Percentiles rank a stretch among this genome's conserved stretches.
Conservation (phyloP, 1,284 basidiomycete species). For the Sparassis latifolia region DNA sequence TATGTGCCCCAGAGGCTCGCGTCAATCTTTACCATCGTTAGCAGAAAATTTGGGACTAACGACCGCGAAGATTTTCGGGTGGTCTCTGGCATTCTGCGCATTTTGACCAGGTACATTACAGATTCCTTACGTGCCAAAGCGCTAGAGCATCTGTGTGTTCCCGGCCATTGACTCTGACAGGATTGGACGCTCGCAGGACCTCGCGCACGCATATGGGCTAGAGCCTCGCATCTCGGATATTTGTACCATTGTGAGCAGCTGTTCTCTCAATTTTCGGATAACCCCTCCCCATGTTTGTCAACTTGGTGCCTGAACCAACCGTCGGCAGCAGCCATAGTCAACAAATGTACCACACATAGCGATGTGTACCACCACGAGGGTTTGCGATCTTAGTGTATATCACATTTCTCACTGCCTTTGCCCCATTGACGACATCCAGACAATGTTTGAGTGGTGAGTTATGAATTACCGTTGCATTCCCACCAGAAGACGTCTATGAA, state of each 20-base stretch:
- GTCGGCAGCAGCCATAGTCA: no score
- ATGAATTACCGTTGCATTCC: no score
- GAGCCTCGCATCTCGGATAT: slow-evolving; percentile 23
- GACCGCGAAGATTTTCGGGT: slow-evolving; percentile 47
- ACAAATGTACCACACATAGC: no score
- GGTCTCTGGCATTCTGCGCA: slow-evolving; percentile 53
- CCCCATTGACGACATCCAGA: no score
- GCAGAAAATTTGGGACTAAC: slow-evolving; percentile 36
- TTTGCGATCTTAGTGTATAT: no score
- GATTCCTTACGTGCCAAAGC: slow-evolving; percentile 52
- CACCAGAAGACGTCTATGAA: no score
- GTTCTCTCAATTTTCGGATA: background rate
- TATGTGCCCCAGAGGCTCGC: background rate
- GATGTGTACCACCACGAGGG: no score
- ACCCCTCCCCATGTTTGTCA: background rate
- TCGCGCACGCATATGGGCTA: slow-evolving; percentile 30
- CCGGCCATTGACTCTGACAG: slow-evolving; percentile 56
- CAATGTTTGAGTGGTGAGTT: no score
- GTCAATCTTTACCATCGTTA: background rate
- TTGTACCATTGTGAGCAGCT: slow-evolving; percentile 23
- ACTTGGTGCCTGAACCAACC: no score
- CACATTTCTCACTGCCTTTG: no score
- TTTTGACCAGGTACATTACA: slow-evolving; percentile 65
- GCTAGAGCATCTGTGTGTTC: slow-evolving; percentile 45
- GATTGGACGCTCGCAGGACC: slow-evolving; percentile 59